A percentile compares a stretch with the other conserved stretches of the same genome.
Evolutionary conservation across 306 rosid genomes (phyloP).

Genomic region (Cucurbita ficifolia): DNA sequence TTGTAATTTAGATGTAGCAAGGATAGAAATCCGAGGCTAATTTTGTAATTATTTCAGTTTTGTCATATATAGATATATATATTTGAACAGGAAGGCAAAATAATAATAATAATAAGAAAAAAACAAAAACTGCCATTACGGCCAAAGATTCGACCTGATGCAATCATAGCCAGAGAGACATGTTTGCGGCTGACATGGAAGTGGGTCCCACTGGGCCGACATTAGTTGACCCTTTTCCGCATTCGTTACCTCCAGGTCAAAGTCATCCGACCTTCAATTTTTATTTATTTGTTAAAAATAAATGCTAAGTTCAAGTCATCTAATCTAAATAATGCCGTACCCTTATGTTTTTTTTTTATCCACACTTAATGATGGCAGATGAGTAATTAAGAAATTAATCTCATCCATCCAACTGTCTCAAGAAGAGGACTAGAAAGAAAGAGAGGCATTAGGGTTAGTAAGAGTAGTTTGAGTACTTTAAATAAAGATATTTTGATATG

Average conservation of each 20-base stretch:
- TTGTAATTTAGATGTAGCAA: background rate
- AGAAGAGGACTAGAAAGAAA: background rate
- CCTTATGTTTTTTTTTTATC: too few species aligned
- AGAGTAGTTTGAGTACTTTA: background rate
- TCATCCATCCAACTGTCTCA: background rate
- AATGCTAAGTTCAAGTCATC: background rate
- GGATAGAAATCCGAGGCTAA: background rate
- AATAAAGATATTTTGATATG: background rate
- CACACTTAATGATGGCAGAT: background rate
- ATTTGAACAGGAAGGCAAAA: too few species aligned
- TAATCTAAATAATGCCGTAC: too few species aligned
- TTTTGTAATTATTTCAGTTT: background rate
- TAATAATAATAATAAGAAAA: background rate
- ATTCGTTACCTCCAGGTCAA: background rate
- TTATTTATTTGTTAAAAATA: background rate
- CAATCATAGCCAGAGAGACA: background rate
- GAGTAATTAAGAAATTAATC: background rate
- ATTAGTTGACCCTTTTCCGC: conserved; percentile 1
- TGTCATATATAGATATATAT: background rate
- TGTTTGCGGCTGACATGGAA: background rate
- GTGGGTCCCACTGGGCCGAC: background rate
- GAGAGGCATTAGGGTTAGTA: background rate
- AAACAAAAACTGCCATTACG: background rate
- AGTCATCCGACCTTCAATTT: background rate
- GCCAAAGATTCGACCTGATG: background rate